These are phyloP conservation scores for Ephemerocybe angulata DNA, from an alignment of 768 basidiomycete genomes.

Conservation along the genomic window DNA sequence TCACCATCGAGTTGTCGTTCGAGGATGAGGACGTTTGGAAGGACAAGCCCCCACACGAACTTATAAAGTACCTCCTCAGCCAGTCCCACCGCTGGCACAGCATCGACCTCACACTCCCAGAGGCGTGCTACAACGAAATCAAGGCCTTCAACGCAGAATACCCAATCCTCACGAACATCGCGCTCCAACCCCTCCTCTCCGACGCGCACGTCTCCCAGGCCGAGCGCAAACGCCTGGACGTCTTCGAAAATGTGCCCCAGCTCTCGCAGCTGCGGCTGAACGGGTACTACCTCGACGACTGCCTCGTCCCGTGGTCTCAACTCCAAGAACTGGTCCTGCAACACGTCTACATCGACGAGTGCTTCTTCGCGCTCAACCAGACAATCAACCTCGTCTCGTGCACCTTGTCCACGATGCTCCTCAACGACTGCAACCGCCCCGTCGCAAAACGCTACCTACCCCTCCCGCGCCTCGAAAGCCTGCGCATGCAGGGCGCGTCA, in stretches of 20 bases:
- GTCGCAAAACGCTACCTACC: neutral
- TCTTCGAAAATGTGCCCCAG: conserved; percentile 13
- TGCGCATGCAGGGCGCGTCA: neutral
- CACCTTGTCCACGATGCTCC: conserved; percentile 15
- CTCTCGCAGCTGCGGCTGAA: conserved; percentile 16
- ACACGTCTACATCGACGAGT: conserved; percentile 20
- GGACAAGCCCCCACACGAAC: conserved; percentile 10
- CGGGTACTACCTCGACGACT: conserved; percentile 20
- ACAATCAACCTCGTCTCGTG: conserved; percentile 11
- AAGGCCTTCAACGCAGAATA: neutral
- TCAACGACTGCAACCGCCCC: conserved; percentile 12
- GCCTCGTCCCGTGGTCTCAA: conserved; percentile 14
- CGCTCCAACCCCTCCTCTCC: conserved; percentile 15
- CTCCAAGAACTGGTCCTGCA: conserved; percentile 13
- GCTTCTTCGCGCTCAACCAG: conserved; percentile 13
- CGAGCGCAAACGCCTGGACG: conserved; percentile 13
- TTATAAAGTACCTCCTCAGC: conserved; percentile 10
- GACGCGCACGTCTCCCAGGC: conserved; percentile 13
- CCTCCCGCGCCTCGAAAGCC: neutral
- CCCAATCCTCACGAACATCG: conserved; percentile 11
- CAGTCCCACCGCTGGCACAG: conserved; percentile 14
- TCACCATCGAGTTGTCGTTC: conserved; percentile 16
- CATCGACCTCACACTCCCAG: conserved; percentile 17
- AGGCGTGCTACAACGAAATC: conserved; percentile 14
- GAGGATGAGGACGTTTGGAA: conserved; percentile 17